Evolutionary conservation across 1,284 basidiomycete species (phyloP).

Genomic region (Retiboletus fuscus): DNA sequence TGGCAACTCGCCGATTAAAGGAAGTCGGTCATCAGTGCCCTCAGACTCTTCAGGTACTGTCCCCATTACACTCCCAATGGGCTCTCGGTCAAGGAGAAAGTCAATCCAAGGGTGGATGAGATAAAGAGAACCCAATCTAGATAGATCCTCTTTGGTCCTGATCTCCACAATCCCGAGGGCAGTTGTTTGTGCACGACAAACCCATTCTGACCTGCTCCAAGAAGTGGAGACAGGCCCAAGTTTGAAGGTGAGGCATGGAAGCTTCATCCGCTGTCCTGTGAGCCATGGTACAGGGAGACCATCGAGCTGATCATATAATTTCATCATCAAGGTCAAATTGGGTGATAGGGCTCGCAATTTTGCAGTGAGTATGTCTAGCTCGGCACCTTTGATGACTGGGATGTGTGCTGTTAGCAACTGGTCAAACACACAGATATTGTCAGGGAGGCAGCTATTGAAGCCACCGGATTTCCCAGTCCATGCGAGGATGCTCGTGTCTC

Average conservation of each 20-base stretch:
- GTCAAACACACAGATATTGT: slow-evolving; percentile 12
- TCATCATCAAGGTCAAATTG: background rate
- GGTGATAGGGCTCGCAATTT: background rate
- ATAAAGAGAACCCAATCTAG: background rate
- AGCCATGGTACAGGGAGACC: background rate
- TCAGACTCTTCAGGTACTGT: too few species aligned
- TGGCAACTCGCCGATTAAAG: background rate
- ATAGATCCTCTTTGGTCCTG: background rate
- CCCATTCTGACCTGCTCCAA: background rate
- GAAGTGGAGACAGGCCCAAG: background rate
- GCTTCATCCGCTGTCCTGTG: too few species aligned
- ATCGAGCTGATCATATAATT: slow-evolving; percentile 1
- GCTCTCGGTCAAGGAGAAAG: slow-evolving; percentile 6
- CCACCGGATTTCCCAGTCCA: too few species aligned
- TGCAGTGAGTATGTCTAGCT: background rate
- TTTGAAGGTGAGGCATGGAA: slow-evolving; percentile 25
- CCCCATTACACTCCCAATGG: background rate
- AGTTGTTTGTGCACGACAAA: background rate
- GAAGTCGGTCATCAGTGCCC: background rate
- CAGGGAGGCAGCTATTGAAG: too few species aligned
- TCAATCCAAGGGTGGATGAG: too few species aligned
- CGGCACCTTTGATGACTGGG: background rate
- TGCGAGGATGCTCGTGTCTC: too few species aligned
- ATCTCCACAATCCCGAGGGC: slow-evolving; percentile 12
- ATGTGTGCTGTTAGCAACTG: too few species aligned